These are phyloP conservation scores for Psidium friedrichsthalianum DNA, from an alignment of 345 rosid species.

Conservation along the genomic window DNA sequence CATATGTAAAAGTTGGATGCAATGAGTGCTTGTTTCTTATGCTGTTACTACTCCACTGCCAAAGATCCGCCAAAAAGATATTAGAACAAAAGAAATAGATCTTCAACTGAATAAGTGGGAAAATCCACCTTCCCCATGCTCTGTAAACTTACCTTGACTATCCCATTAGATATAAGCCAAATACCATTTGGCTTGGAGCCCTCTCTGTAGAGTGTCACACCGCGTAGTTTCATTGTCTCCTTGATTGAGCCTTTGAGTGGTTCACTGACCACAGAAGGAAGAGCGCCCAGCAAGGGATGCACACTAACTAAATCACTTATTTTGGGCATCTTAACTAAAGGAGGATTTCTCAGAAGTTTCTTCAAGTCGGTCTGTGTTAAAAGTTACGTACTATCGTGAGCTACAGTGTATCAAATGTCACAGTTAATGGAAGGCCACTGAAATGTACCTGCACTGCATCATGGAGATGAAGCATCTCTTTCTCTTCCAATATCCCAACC, in stretches of 20 bases:
- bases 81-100: background rate
- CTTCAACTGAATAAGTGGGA: background rate
- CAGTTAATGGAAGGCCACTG: background rate
- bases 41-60: conserved; percentile 77
- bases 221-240: conserved; percentile 62
- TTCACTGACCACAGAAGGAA: conserved; percentile 44
- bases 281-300: conserved; percentile 82
- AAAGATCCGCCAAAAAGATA: conserved; percentile 1
- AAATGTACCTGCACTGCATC: conserved; percentile 71
- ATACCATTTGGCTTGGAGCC: conserved; percentile 72
- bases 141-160: conserved; percentile 58
- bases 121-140: background rate
- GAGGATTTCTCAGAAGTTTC: conserved; percentile 86
- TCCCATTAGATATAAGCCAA: conserved; percentile 85
- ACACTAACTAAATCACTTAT: conserved; percentile 34
- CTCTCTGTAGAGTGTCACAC: conserved; percentile 67
- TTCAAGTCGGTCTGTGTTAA: conserved; percentile 68
- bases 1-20: conserved; percentile 85
- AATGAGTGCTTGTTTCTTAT: conserved; percentile 58
- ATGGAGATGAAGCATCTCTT: conserved; percentile 90
- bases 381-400: background rate
- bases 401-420: background rate
- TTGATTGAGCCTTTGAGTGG: conserved; percentile 39
- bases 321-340: conserved; percentile 66
- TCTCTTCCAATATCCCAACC: conserved; percentile 76